A percentile compares a stretch with the other conserved stretches of the same genome.
These are phyloP conservation scores for Scenedesmus sp. DNA, from an alignment of 163 green algal genomes.

Conservation along the genomic window DNA sequence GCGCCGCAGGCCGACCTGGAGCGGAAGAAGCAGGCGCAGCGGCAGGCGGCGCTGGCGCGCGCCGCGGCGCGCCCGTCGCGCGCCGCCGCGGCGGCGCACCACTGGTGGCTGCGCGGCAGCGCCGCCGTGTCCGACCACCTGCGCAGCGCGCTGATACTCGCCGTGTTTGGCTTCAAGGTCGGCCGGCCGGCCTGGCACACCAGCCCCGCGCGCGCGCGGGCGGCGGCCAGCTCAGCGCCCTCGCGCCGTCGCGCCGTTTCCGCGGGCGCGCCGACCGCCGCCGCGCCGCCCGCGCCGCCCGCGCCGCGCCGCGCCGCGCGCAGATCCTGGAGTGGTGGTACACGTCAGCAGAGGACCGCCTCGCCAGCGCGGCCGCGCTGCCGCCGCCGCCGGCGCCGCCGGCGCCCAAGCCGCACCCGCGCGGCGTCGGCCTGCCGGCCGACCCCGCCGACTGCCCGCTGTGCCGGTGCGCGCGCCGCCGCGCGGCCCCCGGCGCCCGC, in stretches of 20 bases:
- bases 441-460: slow-evolving; percentile 83
- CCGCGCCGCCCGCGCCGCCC: too few relatives aligned
- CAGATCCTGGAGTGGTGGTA: slow-evolving; percentile 98
- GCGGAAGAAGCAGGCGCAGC: slow-evolving; percentile 32
- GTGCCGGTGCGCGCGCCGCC: slow-evolving; percentile 62
- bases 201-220: too few relatives aligned
- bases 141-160: slow-evolving; percentile 79
- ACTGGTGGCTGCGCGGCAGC: slow-evolving; percentile 45
- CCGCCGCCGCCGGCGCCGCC: slow-evolving; percentile 79
- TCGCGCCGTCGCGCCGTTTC: too few relatives aligned
- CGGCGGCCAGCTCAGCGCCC: too few relatives aligned
- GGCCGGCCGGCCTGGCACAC: too few relatives aligned
- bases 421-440: slow-evolving; percentile 74
- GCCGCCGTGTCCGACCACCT: slow-evolving; percentile 74
- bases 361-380: slow-evolving; percentile 59
- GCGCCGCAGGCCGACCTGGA: slow-evolving; percentile 28
- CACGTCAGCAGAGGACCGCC: slow-evolving; percentile 80
- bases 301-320: too few relatives aligned
- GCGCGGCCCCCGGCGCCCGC: too few relatives aligned
- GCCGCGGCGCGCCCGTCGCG: slow-evolving; percentile 7
- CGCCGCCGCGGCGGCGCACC: slow-evolving; percentile 31
- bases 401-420: slow-evolving; percentile 55
- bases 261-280: too few relatives aligned
- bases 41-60: slow-evolving; percentile 2
- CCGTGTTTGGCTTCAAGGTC: slow-evolving; percentile 93